Evolutionary conservation across 768 basidiomycete genomes (phyloP).

Genomic region (Pleurotus eryngii): DNA sequence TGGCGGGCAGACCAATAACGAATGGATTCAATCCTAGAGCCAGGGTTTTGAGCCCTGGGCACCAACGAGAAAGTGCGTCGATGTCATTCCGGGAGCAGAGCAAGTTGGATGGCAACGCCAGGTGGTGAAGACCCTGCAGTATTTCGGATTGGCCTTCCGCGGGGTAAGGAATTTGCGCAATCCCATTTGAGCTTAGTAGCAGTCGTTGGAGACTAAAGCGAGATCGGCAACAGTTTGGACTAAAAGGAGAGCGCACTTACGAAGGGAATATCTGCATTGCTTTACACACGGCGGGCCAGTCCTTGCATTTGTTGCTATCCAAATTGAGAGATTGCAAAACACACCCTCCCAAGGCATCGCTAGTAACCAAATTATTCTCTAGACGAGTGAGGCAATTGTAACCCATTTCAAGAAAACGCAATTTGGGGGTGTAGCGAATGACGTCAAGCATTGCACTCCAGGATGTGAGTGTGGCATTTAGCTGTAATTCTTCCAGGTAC

Average conservation of each 20-base stretch:
- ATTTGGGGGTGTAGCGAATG: conserved; percentile 47
- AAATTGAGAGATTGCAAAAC: conserved; percentile 59
- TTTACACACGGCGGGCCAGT: conserved; percentile 51
- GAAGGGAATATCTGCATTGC: conserved; percentile 40
- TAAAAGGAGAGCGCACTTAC: conserved; percentile 34
- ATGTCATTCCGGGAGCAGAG: conserved; percentile 59
- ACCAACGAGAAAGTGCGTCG: conserved; percentile 66
- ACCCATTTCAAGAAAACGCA: conserved; percentile 63
- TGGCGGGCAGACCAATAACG: conserved; percentile 40
- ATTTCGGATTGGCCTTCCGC: conserved; percentile 15
- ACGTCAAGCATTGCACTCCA: conserved; percentile 67
- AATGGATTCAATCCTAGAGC: conserved; percentile 65
- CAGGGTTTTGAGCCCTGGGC: conserved; percentile 61
- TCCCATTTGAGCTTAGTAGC: conserved; percentile 60
- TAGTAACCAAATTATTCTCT: conserved; percentile 16
- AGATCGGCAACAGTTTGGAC: conserved; percentile 9
- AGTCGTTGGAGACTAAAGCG: conserved; percentile 56
- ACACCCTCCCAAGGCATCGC: conserved; percentile 14
- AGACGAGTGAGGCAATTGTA: conserved; percentile 55
- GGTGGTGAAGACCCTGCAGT: conserved; percentile 43
- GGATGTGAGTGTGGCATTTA: conserved; percentile 68
- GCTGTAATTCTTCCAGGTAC: conserved; percentile 59
- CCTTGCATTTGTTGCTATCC: conserved; percentile 58
- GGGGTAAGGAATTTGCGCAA: conserved; percentile 48
- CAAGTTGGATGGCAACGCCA: conserved; percentile 63